Conservation (phyloP, 306 rosid species). For the Elaeagnus macrophylla region DNA sequence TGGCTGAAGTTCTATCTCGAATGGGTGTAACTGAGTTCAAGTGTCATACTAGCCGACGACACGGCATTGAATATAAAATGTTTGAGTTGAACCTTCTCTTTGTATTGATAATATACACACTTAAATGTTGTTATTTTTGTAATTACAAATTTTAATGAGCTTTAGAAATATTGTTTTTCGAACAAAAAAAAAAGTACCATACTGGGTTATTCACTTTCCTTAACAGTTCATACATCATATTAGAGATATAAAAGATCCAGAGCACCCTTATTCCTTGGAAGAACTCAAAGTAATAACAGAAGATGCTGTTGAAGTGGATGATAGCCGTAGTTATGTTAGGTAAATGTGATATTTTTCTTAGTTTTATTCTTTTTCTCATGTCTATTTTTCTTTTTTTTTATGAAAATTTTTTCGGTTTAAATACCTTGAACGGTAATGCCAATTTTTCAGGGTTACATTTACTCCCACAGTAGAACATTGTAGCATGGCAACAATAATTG, state of each 20-base stretch:
- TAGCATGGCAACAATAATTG: conserved; percentile 91
- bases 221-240: conserved; percentile 65
- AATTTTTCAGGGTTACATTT: conserved; percentile 62
- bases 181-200: no score
- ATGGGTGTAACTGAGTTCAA: no score
- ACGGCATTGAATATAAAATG: no score
- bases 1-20: no score
- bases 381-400: no score
- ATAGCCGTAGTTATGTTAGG: conserved; percentile 66
- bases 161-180: no score
- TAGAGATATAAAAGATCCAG: conserved; percentile 93
- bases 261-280: conserved; percentile 80
- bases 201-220: no score
- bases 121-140: no score
- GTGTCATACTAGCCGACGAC: no score
- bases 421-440: background rate
- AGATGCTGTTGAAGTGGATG: conserved; percentile 83
- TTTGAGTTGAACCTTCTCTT: no score
- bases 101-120: no score
- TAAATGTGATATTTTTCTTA: conserved; percentile 8
- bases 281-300: conserved; percentile 89
- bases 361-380: background rate
- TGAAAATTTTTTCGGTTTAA: conserved; percentile 1
- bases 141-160: no score
- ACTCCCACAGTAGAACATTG: conserved; percentile 96